phyloP scores from a whole-genome alignment of 495 filamentous ascomycete genomes.

The Penicillium simplicissimum region DNA sequence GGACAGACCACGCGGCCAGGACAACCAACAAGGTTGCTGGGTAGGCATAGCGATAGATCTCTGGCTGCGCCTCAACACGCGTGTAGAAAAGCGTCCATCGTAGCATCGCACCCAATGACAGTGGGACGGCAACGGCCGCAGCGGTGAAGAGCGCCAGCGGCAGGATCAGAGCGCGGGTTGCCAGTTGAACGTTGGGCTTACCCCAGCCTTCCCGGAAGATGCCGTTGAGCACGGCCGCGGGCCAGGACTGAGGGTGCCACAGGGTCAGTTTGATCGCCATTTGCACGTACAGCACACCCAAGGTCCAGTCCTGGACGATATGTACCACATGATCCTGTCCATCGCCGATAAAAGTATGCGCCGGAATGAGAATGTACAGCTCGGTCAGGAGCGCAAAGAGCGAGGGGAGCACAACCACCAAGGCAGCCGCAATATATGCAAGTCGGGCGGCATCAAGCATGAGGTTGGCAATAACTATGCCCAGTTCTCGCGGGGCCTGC shows the following conservation, averaged over 20 bases:
- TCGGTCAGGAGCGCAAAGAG: constrained; percentile 82
- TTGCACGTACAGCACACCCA: constrained; percentile 90
- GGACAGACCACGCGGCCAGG: constrained; percentile 41
- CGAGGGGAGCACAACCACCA: constrained; percentile 75
- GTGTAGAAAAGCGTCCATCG: constrained; percentile 44
- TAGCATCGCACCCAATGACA: constrained; percentile 47
- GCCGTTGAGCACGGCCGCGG: constrained; percentile 70
- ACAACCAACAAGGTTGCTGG: constrained; percentile 56
- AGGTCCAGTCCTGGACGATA: constrained; percentile 89
- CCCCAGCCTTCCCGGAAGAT: constrained; percentile 79
- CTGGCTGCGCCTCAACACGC: constrained; percentile 47
- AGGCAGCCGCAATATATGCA: constrained; percentile 68
- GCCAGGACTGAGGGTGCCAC: constrained; percentile 61
- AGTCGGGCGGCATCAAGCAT: constrained; percentile 41
- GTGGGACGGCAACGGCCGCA: constrained; percentile 60
- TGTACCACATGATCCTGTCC: constrained; percentile 71
- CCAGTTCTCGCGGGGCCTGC: constrained; percentile 36
- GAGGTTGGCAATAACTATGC: constrained; percentile 16
- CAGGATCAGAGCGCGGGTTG: constrained; percentile 80
- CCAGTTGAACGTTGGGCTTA: constrained; percentile 72
- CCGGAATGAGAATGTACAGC: constrained; percentile 83
- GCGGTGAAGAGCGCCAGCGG: constrained; percentile 62
- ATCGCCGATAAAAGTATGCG: constrained; percentile 74
- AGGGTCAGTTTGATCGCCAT: constrained; percentile 73
- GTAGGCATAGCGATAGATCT: constrained; percentile 74